A percentile compares a stretch with the other conserved stretches of the same genome.
Conservation (phyloP, 2,329 filamentous ascomycete genomes). For the Ascochyta viciae-villosae region DNA sequence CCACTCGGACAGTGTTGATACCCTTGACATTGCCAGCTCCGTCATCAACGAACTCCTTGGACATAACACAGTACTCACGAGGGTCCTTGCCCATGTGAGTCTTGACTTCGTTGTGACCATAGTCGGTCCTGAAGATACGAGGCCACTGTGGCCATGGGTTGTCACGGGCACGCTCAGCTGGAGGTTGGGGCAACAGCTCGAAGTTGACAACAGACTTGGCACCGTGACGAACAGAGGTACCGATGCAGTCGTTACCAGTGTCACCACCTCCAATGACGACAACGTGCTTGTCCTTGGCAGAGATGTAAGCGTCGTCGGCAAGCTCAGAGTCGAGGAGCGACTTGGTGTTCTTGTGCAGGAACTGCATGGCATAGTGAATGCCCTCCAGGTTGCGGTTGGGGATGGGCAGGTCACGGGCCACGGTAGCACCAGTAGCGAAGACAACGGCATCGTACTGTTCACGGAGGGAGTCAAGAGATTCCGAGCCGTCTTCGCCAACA, state of each 20-base stretch:
- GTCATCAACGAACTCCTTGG: constrained; percentile 92
- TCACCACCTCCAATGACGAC: constrained; percentile 97
- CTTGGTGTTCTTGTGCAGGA: constrained; percentile 97
- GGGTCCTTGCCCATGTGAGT: constrained; percentile 96
- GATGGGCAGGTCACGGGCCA: constrained; percentile 90
- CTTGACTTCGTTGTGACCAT: constrained; percentile 94
- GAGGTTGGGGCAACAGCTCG: constrained; percentile 91
- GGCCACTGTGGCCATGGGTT: constrained; percentile 99
- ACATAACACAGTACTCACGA: constrained; percentile 98
- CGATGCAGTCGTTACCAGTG: constrained; percentile 97
- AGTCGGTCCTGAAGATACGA: constrained; percentile 97
- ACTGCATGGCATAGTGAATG: constrained; percentile 97
- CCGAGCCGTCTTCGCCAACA: constrained; percentile 77
- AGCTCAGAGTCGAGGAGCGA: constrained; percentile 92
- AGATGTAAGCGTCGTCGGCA: constrained; percentile 84
- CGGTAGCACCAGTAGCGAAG: constrained; percentile 90
- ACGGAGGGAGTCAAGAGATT: constrained; percentile 74
- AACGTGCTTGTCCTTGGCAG: constrained; percentile 93
- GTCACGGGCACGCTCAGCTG: constrained; percentile 85
- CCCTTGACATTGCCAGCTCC: constrained; percentile 88
- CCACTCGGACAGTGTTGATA: constrained; percentile 93
- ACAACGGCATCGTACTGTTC: constrained; percentile 81
- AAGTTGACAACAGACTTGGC: constrained; percentile 98
- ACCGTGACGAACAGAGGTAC: constrained; percentile 92
- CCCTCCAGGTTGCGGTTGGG: constrained; percentile 86